Conservation (phyloP, 1,284 basidiomycete genomes). For the Porodaedalea pini region DNA sequence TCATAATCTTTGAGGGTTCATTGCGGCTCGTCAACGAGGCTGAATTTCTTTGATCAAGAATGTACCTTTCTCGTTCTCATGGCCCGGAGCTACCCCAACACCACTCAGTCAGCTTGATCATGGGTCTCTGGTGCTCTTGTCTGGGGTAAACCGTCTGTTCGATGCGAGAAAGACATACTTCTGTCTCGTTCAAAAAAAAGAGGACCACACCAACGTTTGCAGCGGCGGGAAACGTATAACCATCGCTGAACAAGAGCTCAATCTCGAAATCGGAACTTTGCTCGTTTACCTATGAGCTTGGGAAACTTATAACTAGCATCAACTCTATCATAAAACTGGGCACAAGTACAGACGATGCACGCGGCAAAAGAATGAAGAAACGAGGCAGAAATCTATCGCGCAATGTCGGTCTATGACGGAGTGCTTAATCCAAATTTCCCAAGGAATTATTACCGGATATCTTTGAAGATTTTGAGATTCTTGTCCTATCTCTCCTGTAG, state of each 20-base stretch:
- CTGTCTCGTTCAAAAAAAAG: too few relatives aligned
- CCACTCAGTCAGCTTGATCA: not conserved
- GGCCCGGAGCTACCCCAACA: not conserved
- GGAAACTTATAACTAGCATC: not conserved
- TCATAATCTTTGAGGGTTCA: not conserved
- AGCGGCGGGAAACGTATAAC: too few relatives aligned
- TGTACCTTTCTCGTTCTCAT: constrained; percentile 6
- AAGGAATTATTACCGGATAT: too few relatives aligned
- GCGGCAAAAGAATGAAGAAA: not conserved
- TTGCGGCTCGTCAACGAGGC: not conserved
- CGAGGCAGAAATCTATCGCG: not conserved
- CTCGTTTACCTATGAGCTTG: not conserved
- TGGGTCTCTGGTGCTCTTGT: not conserved
- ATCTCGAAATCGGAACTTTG: too few relatives aligned
- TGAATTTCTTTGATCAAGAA: not conserved
- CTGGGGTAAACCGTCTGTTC: not conserved
- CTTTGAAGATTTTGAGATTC: not conserved
- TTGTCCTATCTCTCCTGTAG: not conserved
- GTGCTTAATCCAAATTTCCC: too few relatives aligned
- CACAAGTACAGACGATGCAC: not conserved
- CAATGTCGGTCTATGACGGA: not conserved
- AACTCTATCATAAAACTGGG: not conserved
- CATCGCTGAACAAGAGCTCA: too few relatives aligned
- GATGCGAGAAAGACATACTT: too few relatives aligned
- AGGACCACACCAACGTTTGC: too few relatives aligned